Evolutionary conservation across 306 rosid genomes (phyloP).

Genomic region (Cicer cuneatum): DNA sequence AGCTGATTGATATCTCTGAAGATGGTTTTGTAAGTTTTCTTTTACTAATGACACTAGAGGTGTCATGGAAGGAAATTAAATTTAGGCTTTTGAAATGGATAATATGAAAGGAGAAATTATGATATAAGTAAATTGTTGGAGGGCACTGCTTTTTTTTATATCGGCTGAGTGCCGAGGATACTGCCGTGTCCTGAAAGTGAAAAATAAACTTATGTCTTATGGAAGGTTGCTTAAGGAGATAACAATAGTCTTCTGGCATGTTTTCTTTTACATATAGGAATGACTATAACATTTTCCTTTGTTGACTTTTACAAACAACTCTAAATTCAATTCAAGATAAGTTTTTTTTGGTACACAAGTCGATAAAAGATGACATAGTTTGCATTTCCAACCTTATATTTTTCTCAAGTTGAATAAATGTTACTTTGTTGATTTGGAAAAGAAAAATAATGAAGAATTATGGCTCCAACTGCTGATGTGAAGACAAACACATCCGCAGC

Average conservation of each 20-base stretch:
- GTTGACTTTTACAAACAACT: background rate
- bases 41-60: slow-evolving; percentile 7
- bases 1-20: slow-evolving; percentile 77
- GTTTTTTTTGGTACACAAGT: background rate
- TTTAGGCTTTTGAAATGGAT: background rate
- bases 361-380: slow-evolving; percentile 5
- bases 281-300: background rate
- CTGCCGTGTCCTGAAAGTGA: background rate
- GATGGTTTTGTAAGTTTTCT: slow-evolving; percentile 73
- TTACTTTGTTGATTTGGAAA: background rate
- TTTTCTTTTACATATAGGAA: background rate
- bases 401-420: background rate
- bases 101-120: background rate
- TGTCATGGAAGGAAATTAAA: background rate
- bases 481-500: background rate
- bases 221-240: slow-evolving; percentile 1
- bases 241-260: slow-evolving; percentile 12
- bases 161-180: background rate
- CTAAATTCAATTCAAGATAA: slow-evolving; percentile 7
- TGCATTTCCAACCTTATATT: slow-evolving; percentile 14
- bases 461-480: background rate
- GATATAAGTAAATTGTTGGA: background rate
- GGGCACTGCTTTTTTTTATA: background rate
- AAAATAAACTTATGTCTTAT: background rate
- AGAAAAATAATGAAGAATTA: background rate